phyloP scores from a whole-genome alignment of 2,329 filamentous ascomycete genomes.

The Neofusicoccum cordaticola region DNA sequence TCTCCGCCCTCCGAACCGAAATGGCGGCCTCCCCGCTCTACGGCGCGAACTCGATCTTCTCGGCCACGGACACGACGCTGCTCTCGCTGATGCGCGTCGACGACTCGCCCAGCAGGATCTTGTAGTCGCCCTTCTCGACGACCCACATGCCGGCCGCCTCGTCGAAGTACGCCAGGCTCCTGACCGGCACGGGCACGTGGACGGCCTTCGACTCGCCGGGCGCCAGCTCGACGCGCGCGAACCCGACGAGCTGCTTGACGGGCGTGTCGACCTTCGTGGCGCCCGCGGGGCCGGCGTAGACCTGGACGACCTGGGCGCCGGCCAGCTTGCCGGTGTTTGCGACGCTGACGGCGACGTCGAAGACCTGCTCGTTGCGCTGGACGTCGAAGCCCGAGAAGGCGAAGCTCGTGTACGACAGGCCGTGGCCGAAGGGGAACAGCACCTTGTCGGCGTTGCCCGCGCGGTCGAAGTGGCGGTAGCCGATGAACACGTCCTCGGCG shows the following conservation, averaged over 20 bases:
- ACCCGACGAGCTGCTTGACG: constrained; percentile 68
- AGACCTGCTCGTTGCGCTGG: constrained; percentile 31
- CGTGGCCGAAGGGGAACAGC: constrained; percentile 74
- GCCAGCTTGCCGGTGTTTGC: constrained; percentile 56
- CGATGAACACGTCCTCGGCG: constrained; percentile 70
- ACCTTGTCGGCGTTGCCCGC: constrained; percentile 42
- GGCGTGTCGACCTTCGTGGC: constrained; percentile 62
- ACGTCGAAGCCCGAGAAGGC: constrained; percentile 56
- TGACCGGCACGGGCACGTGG: constrained; percentile 39
- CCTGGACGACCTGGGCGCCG: constrained; percentile 65
- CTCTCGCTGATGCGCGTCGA: constrained; percentile 46
- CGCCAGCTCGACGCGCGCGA: constrained; percentile 47
- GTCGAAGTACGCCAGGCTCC: constrained; percentile 60
- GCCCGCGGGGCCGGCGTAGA: constrained; percentile 58
- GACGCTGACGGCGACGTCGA: constrained; percentile 32
- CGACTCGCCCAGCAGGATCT: constrained; percentile 60
- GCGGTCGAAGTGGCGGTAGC: constrained; percentile 72
- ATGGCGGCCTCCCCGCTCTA: not conserved
- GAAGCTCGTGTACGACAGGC: constrained; percentile 76
- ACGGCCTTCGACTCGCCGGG: constrained; percentile 37
- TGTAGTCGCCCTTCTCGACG: constrained; percentile 62
- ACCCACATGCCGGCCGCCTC: constrained; percentile 60
- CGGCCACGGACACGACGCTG: not conserved
- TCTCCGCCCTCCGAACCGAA: not conserved
- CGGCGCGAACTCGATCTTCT: constrained; percentile 4